phyloP scores from a whole-genome alignment of 257 asterid genomes.

The Solanum acaule region DNA sequence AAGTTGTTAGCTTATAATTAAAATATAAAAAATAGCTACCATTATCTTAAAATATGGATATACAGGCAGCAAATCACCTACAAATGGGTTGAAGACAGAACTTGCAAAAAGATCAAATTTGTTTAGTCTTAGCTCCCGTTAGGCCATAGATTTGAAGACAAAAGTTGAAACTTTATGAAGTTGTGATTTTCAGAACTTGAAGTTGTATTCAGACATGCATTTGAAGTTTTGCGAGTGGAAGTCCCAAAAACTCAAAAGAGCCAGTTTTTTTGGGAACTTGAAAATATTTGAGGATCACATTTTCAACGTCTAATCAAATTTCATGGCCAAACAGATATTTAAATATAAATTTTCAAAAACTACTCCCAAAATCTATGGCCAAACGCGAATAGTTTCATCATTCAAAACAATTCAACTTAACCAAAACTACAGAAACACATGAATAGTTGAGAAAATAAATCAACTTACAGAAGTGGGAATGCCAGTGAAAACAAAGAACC shows the following conservation, averaged over 20 bases:
- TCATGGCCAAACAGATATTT: neutral
- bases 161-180: neutral
- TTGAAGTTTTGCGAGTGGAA: neutral
- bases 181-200: neutral
- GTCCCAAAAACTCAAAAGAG: neutral
- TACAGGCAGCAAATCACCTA: neutral
- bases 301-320: neutral
- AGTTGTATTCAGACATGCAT: neutral
- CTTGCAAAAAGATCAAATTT: neutral
- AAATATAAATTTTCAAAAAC: neutral
- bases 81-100: neutral
- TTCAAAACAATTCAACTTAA: neutral
- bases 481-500: constrained; percentile 81
- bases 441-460: neutral
- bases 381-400: neutral
- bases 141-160: neutral
- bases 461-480: constrained; percentile 71
- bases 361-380: neutral
- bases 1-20: neutral
- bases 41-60: neutral
- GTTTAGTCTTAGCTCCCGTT: neutral
- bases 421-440: neutral
- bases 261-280: neutral
- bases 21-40: neutral
- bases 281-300: neutral